These are phyloP conservation scores for Antrodiella citrinella DNA, from an alignment of 768 basidiomycete species.

Conservation along the genomic window DNA sequence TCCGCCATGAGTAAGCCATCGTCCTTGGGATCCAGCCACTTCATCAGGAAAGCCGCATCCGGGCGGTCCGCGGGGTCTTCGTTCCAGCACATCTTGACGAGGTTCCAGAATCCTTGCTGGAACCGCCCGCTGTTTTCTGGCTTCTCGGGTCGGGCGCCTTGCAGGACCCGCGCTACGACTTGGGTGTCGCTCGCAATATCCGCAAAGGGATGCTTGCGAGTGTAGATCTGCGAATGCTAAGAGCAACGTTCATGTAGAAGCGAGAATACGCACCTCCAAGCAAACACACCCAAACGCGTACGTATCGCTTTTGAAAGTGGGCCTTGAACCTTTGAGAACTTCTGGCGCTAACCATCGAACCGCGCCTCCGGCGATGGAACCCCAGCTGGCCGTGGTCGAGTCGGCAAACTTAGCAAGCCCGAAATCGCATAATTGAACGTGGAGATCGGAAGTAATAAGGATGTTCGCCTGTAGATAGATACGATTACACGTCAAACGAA, in stretches of 20 bases:
- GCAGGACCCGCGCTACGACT: not conserved
- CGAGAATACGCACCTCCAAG: slow-evolving; percentile 4
- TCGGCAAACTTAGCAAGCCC: slow-evolving; percentile 3
- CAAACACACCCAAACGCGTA: slow-evolving; percentile 8
- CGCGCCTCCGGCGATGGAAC: not conserved
- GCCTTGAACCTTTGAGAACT: not conserved
- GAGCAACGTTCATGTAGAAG: not conserved
- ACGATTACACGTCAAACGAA: too few species aligned
- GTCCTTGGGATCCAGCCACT: not conserved
- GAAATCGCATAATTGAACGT: slow-evolving; percentile 3
- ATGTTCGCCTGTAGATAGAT: slow-evolving; percentile 3
- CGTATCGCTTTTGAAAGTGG: slow-evolving; percentile 1
- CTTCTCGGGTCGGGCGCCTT: not conserved
- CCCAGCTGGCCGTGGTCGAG: slow-evolving; percentile 1
- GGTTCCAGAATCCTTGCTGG: not conserved
- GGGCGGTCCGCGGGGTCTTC: not conserved
- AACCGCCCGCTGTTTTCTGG: not conserved
- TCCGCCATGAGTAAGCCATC: not conserved
- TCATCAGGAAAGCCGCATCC: not conserved
- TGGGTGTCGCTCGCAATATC: not conserved
- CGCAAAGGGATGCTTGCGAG: not conserved
- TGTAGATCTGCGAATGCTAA: not conserved
- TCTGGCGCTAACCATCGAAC: slow-evolving; percentile 6
- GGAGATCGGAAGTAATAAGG: slow-evolving; percentile 2
- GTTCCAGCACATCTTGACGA: not conserved